Evolutionary conservation across 2,329 filamentous ascomycete species (phyloP).

Genomic region (Pseudopyrenochaeta lycopersici): DNA sequence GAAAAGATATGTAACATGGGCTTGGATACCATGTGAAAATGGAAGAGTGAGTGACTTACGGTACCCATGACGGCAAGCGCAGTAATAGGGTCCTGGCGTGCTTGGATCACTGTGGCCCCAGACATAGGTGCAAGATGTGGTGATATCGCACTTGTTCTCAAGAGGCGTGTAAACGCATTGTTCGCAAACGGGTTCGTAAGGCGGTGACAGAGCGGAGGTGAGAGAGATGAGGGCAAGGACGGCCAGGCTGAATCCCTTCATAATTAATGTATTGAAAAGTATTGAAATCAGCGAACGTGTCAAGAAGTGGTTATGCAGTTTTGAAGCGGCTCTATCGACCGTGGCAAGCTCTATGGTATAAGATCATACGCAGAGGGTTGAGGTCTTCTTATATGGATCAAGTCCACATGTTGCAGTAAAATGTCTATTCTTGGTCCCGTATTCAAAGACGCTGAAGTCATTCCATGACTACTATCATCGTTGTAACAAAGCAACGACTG

Average conservation of each 20-base stretch:
- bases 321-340: no score
- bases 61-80: slow-evolving; percentile 21
- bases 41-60: background rate
- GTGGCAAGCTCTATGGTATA: no score
- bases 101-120: slow-evolving; percentile 6
- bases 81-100: slow-evolving; percentile 6
- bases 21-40: background rate
- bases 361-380: no score
- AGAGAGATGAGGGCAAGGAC: background rate
- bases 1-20: background rate
- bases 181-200: background rate
- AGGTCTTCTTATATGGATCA: no score
- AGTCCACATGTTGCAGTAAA: no score
- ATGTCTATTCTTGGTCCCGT: no score
- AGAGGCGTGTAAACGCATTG: slow-evolving; percentile 1
- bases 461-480: no score
- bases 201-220: background rate
- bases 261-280: background rate
- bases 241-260: background rate
- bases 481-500: no score
- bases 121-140: slow-evolving; percentile 53
- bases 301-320: no score
- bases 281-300: no score
- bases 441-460: no score
- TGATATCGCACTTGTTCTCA: slow-evolving; percentile 52